A percentile compares a stretch with the other conserved stretches of the same genome.
Conservation (phyloP, 2,329 filamentous ascomycete genomes). For the Scedosporium aurantiacum region DNA sequence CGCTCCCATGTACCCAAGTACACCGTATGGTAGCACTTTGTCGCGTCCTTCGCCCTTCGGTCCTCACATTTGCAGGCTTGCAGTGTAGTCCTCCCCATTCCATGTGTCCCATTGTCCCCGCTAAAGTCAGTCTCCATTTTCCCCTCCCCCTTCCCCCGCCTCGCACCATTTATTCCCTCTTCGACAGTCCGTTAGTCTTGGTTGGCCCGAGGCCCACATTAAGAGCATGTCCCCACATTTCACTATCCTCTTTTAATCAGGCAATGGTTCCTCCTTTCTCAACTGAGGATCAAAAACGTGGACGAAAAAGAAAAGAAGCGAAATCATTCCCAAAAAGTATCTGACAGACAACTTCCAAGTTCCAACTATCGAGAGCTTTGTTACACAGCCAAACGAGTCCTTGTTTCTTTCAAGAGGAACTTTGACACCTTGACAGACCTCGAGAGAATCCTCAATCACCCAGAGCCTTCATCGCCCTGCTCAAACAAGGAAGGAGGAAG, state of each 20-base stretch:
- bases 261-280: conserved; percentile 3
- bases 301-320: conserved; percentile 6
- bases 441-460: not conserved
- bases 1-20: too few relatives aligned
- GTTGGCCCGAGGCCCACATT: conserved; percentile 3
- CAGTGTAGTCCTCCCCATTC: too few relatives aligned
- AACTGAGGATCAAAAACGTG: conserved; percentile 5
- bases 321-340: conserved; percentile 1
- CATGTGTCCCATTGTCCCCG: not conserved
- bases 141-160: not conserved
- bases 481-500: not conserved
- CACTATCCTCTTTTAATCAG: conserved; percentile 5
- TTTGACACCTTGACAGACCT: not conserved
- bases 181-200: not conserved
- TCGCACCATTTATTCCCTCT: conserved; percentile 1
- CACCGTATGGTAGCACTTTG: too few relatives aligned
- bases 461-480: not conserved
- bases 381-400: not conserved
- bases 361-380: not conserved
- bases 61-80: too few relatives aligned
- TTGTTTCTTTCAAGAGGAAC: not conserved
- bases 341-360: conserved; percentile 1
- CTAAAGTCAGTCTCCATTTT: not conserved
- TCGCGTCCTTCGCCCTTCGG: too few relatives aligned
- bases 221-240: conserved; percentile 1